Base-by-base conservation (phyloP, 1,284 basidiomycete species). In the Austroboletus novae-zelandiae region DNA sequence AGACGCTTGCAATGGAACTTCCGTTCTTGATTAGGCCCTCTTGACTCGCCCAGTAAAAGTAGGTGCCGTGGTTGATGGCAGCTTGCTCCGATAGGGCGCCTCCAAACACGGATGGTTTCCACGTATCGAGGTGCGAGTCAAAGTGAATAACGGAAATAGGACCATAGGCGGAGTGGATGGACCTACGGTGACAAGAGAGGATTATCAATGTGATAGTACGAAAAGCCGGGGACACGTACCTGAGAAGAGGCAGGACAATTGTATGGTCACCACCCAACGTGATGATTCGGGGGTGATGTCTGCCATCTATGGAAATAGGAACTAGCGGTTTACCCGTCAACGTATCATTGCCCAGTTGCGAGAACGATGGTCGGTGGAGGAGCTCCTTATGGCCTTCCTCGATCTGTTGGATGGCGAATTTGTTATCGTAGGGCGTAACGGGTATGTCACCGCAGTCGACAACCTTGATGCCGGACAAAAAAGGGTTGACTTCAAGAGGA, bases 261-360 rank as follows among this genome's bases (percentile, higher is more conserved):
- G 86, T 88, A 59, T 90, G 87, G 60, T 91, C 88, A 11, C 88
- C 88, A 30, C 89, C 88, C 18, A 91, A 78, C 18, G 86, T 87
- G 56, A 89, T 76, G 49, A 89, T 69, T 37, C 85, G 74, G 11
- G 86, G 85, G 57, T 88, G 86, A 47, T 77, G 70, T 57, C 79
- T 83, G 14, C 81, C 84, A 50, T 89, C 85, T 9, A 70, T 54
- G 45, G 81, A 76, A 51, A 85, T 70, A 35, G 79, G 77, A 11
- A 71, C 64, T 32, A 87, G 76, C 30, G 74, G 70, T 57, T 77
- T 59, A 4, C 83, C 84, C 17, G 81, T 83, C 43, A 75, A 48
- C 0, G 79, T 69, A 57, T 85, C 81, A 53, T 83, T 83, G 5
- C 79, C 81, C 34, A 86, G 73, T 32, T 79, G 71, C 11, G 81